Evolutionary conservation across 805 yeast species (phyloP).

Genomic region (Lipomyces anomalus): DNA sequence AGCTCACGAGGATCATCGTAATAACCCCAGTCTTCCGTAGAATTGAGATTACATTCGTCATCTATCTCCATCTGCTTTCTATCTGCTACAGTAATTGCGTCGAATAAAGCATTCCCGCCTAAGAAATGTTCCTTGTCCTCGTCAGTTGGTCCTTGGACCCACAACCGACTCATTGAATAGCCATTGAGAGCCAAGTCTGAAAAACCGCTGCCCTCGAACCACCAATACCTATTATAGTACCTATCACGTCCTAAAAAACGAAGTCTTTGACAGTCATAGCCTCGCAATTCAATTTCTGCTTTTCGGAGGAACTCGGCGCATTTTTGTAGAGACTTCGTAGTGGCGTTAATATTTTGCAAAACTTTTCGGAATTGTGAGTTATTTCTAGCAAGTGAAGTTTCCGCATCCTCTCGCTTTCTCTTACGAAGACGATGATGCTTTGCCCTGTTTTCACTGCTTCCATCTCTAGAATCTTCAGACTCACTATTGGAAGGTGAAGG

Average conservation of each 20-base stretch:
- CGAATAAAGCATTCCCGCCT: constrained; percentile 23
- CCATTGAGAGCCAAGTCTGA: constrained; percentile 40
- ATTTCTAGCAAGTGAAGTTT: constrained; percentile 16
- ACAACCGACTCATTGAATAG: constrained; percentile 74
- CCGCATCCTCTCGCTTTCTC: constrained; percentile 32
- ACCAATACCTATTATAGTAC: constrained; percentile 84
- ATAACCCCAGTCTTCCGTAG: constrained; percentile 61
- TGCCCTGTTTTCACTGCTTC: too few relatives aligned
- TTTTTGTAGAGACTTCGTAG: constrained; percentile 37
- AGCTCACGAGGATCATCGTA: constrained; percentile 59
- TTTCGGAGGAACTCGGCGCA: constrained; percentile 45
- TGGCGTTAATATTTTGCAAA: constrained; percentile 28
- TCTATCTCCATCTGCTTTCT: constrained; percentile 57
- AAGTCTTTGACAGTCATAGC: constrained; percentile 65
- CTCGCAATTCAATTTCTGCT: constrained; percentile 51
- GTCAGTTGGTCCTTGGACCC: constrained; percentile 84
- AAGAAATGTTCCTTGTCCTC: constrained; percentile 41
- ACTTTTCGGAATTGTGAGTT: constrained; percentile 41
- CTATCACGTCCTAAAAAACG: constrained; percentile 76
- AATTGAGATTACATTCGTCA: too few relatives aligned
- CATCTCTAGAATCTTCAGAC: too few relatives aligned
- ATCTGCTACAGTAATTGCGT: constrained; percentile 30
- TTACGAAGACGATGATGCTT: too few relatives aligned
- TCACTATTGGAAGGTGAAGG: too few relatives aligned
- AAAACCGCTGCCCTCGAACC: constrained; percentile 85